A percentile compares a stretch with the other conserved stretches of the same genome.
These are phyloP conservation scores for Blastobotrys petasosporus DNA, from an alignment of 1,139 yeast genomes.

Conservation along the genomic window DNA sequence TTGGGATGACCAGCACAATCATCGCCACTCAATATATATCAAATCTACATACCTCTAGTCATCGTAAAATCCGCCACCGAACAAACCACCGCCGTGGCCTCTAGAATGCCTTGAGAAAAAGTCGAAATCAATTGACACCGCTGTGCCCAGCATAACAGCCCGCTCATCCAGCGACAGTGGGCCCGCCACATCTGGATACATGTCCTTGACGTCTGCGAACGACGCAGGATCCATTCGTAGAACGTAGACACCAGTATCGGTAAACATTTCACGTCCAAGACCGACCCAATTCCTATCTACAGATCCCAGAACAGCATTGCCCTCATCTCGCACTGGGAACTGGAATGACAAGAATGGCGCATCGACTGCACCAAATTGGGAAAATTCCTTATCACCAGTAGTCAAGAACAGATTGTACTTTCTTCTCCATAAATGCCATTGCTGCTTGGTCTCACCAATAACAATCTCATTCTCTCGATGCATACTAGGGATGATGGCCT, in stretches of 20 bases:
- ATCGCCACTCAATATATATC: neutral
- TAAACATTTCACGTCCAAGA: conserved; percentile 80
- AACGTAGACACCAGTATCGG: conserved; percentile 91
- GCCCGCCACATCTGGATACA: conserved; percentile 23
- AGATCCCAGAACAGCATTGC: conserved; percentile 57
- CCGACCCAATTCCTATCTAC: conserved; percentile 96
- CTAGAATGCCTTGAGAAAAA: conserved; percentile 86
- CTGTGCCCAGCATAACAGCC: conserved; percentile 78
- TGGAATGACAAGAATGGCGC: conserved; percentile 83
- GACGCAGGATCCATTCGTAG: conserved; percentile 73
- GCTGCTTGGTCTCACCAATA: conserved; percentile 82
- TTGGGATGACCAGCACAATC: neutral
- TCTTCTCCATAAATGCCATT: conserved; percentile 93
- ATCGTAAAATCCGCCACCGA: conserved; percentile 31
- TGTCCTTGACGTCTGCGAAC: conserved; percentile 34
- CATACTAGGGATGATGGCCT: conserved; percentile 52
- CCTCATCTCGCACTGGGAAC: conserved; percentile 64
- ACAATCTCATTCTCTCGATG: conserved; percentile 41
- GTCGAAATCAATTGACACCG: conserved; percentile 90
- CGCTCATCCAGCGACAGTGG: conserved; percentile 68
- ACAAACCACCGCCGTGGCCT: conserved; percentile 32
- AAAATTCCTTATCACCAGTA: conserved; percentile 35
- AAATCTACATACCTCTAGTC: conserved; percentile 25
- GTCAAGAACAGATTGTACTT: conserved; percentile 62
- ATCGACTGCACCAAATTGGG: conserved; percentile 80